Base-by-base conservation (phyloP, 1,284 basidiomycete genomes). In the Caloboletus inedulis region DNA sequence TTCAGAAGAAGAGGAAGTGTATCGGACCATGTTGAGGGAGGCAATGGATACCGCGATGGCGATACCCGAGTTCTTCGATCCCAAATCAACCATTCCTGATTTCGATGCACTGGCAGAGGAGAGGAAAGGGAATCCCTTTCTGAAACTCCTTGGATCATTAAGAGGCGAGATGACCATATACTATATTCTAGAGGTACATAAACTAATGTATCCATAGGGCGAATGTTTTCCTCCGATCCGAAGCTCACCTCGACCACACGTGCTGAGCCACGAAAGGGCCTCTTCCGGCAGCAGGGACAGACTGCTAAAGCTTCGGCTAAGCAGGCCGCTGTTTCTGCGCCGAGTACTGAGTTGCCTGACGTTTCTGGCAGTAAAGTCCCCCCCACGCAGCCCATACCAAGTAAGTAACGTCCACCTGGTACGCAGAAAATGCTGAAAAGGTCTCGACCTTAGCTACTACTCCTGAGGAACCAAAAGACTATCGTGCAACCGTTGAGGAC, bases 11-110 rank as follows among this genome's bases (percentile, higher is more conserved):
- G 87, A 89, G 57, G 85, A 85, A 49, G 74, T 78, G 56, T 64
- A 87, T 25, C 73, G 82, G 19, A 80, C 82, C 31, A 65, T 83
- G 69, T 56, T 81, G 31, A 75, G 82, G 47, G 84, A 87, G 62
- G 88, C 87, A 7, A 87, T 89, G 84, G 82, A 88, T 54, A 72
- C 76, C 10, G 81, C 78, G 1, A 73, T 79, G 59, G 80, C 80
- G 43, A 74, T 72, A 51, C 72, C 77, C 10, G 84, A 83, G 51
- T 81, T 81, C 64, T 74, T 80, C 44, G 76, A 81, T 59, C 66
- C 69, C 21, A 71, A 70, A 12, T 66, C 72, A 21, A 64, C 71
- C 5, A 69, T 72, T 13, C 66, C 73, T 8, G 76, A 73, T 30
- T 71, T 73, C 35, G 73, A 78, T 35, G 68, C 75, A 3, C 57